Evolutionary conservation across 2,329 filamentous ascomycete genomes (phyloP), one percentile per base, ranked within the genome.

Genomic region (Chaetomium sp.): DNA sequence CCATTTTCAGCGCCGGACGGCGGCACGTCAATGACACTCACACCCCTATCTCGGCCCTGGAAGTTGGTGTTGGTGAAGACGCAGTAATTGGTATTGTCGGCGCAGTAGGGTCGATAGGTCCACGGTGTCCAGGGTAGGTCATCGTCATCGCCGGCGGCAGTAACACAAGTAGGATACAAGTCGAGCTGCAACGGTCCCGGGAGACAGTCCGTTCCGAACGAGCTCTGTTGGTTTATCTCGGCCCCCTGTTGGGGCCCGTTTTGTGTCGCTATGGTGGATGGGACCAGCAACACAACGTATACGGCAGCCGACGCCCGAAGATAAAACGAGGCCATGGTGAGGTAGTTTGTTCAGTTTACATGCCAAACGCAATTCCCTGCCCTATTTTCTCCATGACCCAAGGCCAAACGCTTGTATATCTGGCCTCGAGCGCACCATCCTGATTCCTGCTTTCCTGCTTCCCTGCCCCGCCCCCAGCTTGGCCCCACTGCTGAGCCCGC

Each of bases 91-190:
- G 65, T 67, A 19, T 58, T 38, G 16, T 60, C 58, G 13, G 67
- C 65, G 38, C 74, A 75, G 33, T 66, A 67, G 0, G 74, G 74
- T 1, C 42, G 60, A 50, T 73, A 69, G 13, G 73, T 74, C 72
- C 72, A 75, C 0, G 72, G 73, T 0, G 56, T n/a, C 69, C 68
- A 72, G 13, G 60, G 33, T 1, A 13, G 2, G 7, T 23, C 47
- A 9, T 35, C 45, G 10, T 59, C 16, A 33, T 25, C 27, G 51
- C 6, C 8, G 8, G 23, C 8, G 3, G n/a, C 23, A 8, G 60
- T 16, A 5, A 53, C 45, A n/a, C 64, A 58, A 7, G 29, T 29
- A 13, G 50, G 51, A n/a, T 25, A 53, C 9, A 3, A 7, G 19
- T 51, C 57, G 31, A 60, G 33, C 33, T 42, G 47, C 25, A 65